Base-by-base conservation (phyloP, 306 rosid genomes). In the Oemleria cerasiformis region DNA sequence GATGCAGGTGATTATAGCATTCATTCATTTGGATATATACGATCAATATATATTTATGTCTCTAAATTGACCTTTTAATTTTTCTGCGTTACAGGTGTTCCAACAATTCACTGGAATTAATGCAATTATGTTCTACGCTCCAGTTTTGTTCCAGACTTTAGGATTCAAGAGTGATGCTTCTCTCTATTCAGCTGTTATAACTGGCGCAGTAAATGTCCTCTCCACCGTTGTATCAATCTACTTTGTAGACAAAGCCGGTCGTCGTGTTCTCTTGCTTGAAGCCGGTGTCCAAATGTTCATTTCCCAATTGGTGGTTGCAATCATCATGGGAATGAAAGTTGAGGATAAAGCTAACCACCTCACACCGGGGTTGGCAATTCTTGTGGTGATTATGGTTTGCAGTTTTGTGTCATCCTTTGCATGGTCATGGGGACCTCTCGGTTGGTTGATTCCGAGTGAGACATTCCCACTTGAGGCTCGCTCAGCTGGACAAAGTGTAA, bases 51-150 rank as follows among this genome's bases (percentile, higher is more conserved):
- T 11, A 45, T 45, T 2, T 8, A 45, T 45, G 10, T 11, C 5
- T 45, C 12, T 2, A 45, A 45, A 45, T 3, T 45, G 17, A 45
- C 15, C 13, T 47, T 47, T 13, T 9, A 47, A 47, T 47, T n/a
- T 47, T 17, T 40, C 7, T 42, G 45, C 40, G 17, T 7, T 47
- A 39, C 51, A 87, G 90, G 23, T 88, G 1, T 90, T 90, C 81
- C 96, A 90, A 36, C 96, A 90, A 64, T 78, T 79, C 63, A 90
- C 92, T 0, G 93, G 93, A 3, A 89, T 89, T 40, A 86, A 89
- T 0, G 92, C 95, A 0, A 75, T 88, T 66, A 89, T 89, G 92
- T 89, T 88, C 71, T 88, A 88, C 11, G 89, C 95, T 5, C 95
- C 91, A 0, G 91, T 86, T n/a, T 53, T 86, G 63, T 88, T 88